phyloP scores from a whole-genome alignment of 2,329 filamentous ascomycete species.

The Alternaria novae-zelandiae region DNA sequence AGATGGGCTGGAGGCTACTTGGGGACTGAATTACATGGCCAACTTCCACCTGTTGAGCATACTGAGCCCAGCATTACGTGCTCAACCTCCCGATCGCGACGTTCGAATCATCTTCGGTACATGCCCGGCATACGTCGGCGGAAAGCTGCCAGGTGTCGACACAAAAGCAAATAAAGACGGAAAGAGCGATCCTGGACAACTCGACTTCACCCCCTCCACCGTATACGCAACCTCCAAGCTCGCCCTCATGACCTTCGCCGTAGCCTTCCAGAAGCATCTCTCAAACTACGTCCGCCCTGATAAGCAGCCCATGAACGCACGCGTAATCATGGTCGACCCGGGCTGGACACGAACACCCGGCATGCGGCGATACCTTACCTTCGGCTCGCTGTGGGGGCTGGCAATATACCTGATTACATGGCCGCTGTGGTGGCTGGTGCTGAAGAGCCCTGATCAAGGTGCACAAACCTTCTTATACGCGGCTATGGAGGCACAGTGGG shows the following conservation, averaged over 20 bases:
- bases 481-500: slow-evolving; percentile 78
- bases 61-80: slow-evolving; percentile 84
- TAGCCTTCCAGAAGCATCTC: slow-evolving; percentile 91
- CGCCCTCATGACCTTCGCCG: slow-evolving; percentile 86
- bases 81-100: slow-evolving; percentile 92
- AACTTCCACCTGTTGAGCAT: slow-evolving; percentile 96
- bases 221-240: slow-evolving; percentile 63
- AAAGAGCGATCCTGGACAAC: slow-evolving; percentile 27
- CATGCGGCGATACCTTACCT: slow-evolving; percentile 83
- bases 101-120: slow-evolving; percentile 86
- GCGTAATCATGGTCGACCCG: slow-evolving; percentile 87
- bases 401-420: slow-evolving; percentile 78
- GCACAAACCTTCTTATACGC: slow-evolving; percentile 87
- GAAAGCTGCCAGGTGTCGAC: slow-evolving; percentile 66
- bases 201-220: slow-evolving; percentile 52
- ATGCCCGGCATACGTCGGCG: slow-evolving; percentile 86
- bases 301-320: slow-evolving; percentile 77
- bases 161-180: slow-evolving; percentile 63
- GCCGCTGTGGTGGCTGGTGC: slow-evolving; percentile 81
- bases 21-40: slow-evolving; percentile 93
- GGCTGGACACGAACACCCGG: slow-evolving; percentile 85
- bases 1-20: slow-evolving; percentile 86
- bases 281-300: slow-evolving; percentile 85
- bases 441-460: slow-evolving; percentile 84
- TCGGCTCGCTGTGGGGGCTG: slow-evolving; percentile 82